These are phyloP conservation scores for Phaeosphaeriaceae sp. DNA, from an alignment of 2,329 filamentous ascomycete species.

Conservation along the genomic window DNA sequence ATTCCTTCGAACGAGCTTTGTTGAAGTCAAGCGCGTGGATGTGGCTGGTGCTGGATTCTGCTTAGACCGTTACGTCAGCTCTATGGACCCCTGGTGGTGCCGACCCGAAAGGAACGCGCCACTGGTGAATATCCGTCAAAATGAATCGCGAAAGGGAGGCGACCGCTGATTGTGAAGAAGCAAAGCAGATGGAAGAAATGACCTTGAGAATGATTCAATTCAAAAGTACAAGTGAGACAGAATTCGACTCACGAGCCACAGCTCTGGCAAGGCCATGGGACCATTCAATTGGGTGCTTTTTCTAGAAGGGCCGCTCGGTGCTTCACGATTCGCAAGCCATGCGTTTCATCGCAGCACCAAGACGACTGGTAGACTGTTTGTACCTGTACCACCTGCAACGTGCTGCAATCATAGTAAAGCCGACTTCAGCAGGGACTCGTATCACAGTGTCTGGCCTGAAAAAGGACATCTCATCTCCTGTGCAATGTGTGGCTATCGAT, in stretches of 20 bases:
- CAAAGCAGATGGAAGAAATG: neutral
- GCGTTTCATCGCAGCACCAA: neutral
- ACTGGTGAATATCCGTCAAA: neutral
- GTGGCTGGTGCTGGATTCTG: neutral
- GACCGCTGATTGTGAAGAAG: neutral
- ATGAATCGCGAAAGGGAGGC: neutral
- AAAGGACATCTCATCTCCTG: neutral
- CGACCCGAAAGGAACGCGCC: neutral
- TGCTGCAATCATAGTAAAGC: neutral
- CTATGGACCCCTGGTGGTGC: neutral
- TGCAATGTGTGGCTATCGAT: conserved; percentile 20
- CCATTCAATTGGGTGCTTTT: neutral
- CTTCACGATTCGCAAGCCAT: conserved; percentile 3
- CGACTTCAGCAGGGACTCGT: neutral
- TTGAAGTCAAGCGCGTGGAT: neutral
- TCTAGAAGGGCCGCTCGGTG: neutral
- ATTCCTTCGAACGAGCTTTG: neutral
- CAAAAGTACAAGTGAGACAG: neutral
- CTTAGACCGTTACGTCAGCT: neutral
- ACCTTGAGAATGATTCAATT: neutral
- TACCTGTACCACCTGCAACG: neutral
- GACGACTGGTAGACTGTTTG: neutral
- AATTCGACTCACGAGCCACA: neutral
- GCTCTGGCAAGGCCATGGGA: neutral
- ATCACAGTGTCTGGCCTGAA: neutral